Percentiles rank a stretch among this genome's conserved stretches.
phyloP scores from a whole-genome alignment of 805 yeast genomes.

The Candida railenensis region DNA sequence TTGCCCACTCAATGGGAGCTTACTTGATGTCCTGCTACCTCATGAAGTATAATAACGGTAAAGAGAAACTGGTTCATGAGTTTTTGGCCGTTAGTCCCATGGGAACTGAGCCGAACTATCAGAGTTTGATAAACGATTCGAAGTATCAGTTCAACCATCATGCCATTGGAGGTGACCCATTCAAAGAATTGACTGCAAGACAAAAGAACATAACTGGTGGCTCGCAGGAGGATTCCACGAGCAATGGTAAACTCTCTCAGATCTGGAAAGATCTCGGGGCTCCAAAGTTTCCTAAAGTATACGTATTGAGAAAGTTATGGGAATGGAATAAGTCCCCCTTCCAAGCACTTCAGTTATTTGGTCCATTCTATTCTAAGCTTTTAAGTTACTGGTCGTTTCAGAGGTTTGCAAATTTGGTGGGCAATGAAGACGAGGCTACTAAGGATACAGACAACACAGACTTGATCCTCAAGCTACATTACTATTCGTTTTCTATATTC shows the following conservation, averaged over 20 bases:
- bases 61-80: constrained; percentile 17
- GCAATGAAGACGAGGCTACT: constrained; percentile 13
- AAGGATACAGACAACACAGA: constrained; percentile 10
- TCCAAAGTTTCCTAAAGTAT: constrained; percentile 37
- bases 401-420: constrained; percentile 30
- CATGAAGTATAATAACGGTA: constrained; percentile 30
- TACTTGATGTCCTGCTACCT: constrained; percentile 39
- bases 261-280: constrained; percentile 35
- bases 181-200: constrained; percentile 25
- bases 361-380: constrained; percentile 40
- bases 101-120: constrained; percentile 41
- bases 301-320: constrained; percentile 34
- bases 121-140: constrained; percentile 31
- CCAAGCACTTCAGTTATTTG: constrained; percentile 34
- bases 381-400: constrained; percentile 43
- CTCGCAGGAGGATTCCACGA: not conserved
- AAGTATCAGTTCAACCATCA: constrained; percentile 33
- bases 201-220: constrained; percentile 5
- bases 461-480: constrained; percentile 35
- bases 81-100: constrained; percentile 38
- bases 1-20: constrained; percentile 46
- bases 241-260: constrained; percentile 7
- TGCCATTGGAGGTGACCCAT: constrained; percentile 33
- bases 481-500: constrained; percentile 40
- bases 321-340: constrained; percentile 38